Percentiles rank a stretch among this genome's conserved stretches.
These are phyloP conservation scores for Cercophora sp. DNA, from an alignment of 495 filamentous ascomycete species.

Conservation along the genomic window DNA sequence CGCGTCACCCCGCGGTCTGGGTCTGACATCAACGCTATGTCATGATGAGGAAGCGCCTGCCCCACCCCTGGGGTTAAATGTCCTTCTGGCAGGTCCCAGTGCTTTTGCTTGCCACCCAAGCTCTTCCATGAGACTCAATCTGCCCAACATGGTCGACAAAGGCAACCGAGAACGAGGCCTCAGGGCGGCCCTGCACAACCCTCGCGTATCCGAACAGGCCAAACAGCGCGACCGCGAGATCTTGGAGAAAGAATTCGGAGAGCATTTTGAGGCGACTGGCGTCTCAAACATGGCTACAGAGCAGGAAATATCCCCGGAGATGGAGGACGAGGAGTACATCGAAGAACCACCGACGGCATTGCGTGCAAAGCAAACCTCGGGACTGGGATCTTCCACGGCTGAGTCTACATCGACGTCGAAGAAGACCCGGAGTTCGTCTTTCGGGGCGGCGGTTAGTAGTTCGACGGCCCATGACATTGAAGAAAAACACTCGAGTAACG, in stretches of 20 bases:
- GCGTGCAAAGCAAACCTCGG: neutral
- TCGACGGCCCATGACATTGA: neutral
- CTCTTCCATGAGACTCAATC: neutral
- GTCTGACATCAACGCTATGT: neutral
- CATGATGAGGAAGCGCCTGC: neutral
- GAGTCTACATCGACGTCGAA: neutral
- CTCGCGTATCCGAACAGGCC: slow-evolving; percentile 21
- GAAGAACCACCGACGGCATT: neutral
- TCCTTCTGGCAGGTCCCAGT: neutral
- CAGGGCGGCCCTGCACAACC: slow-evolving; percentile 28
- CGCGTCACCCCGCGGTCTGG: too few relatives aligned
- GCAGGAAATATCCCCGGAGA: neutral
- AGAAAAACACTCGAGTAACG: slow-evolving; percentile 18
- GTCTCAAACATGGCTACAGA: neutral
- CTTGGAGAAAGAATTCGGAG: slow-evolving; percentile 17
- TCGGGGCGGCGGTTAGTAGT: neutral
- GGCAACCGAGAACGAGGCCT: slow-evolving; percentile 29
- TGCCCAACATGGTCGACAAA: slow-evolving; percentile 19
- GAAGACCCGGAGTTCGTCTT: neutral
- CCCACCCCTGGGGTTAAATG: neutral
- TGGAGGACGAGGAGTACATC: neutral
- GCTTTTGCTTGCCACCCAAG: neutral
- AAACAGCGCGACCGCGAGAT: slow-evolving; percentile 22
- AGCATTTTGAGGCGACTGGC: slow-evolving; percentile 1
- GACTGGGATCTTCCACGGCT: neutral